These are phyloP conservation scores for Vigna reflexopilosa DNA, from an alignment of 306 rosid genomes.

Conservation along the genomic window DNA sequence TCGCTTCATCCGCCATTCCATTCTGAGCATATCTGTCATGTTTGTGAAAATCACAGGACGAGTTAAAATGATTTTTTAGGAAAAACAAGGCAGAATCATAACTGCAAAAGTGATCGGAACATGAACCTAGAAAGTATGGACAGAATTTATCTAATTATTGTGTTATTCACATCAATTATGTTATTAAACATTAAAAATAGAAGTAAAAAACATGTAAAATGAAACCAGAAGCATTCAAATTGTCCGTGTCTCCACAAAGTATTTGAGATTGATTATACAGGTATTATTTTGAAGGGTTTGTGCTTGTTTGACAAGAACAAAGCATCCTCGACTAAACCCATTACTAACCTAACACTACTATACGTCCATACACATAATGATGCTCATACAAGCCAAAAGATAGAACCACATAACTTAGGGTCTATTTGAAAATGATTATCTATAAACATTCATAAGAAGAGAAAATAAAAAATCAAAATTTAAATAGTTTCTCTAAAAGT, in stretches of 20 bases:
- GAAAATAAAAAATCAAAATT: no score
- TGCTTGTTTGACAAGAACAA: background rate
- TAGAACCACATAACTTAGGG: background rate
- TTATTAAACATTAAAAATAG: background rate
- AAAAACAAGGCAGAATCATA: background rate
- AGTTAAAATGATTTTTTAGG: background rate
- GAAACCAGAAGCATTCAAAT: background rate
- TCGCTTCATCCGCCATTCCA: conserved; percentile 88
- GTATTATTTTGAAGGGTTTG: conserved; percentile 1
- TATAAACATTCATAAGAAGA: background rate
- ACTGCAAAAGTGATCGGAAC: background rate
- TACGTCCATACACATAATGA: background rate
- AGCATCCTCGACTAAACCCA: background rate
- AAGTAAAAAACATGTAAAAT: background rate
- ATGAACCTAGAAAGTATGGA: background rate
- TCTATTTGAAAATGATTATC: background rate
- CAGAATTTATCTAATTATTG: background rate
- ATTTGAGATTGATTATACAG: background rate
- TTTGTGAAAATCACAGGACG: conserved; percentile 27
- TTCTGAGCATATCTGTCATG: conserved; percentile 87
- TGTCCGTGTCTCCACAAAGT: background rate
- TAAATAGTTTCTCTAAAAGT: background rate
- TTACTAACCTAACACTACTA: background rate
- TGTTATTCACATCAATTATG: background rate
- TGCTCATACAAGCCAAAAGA: background rate